Base-by-base conservation (phyloP, 2,329 filamentous ascomycete species). In the Dothidotthia symphoricarpi region DNA sequence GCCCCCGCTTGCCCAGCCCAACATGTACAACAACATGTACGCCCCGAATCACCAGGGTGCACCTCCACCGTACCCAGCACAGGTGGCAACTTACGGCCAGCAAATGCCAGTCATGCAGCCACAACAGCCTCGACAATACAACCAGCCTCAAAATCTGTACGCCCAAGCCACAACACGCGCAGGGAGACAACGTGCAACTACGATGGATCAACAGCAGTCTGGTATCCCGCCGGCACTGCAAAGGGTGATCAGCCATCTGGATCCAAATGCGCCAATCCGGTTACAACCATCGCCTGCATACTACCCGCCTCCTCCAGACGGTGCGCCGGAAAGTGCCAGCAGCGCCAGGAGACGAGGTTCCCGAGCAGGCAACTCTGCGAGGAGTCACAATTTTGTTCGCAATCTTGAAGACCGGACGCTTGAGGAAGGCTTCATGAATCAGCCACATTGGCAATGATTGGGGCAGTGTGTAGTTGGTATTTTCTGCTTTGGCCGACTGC, bases 271-370 rank as follows among this genome's bases (percentile, higher is more conserved):
- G 43, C 93, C 93, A 0, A 97, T 98, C 57, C 81, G 93, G 33
- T 70, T 97, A 39, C 93, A 98, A 63, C 93, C 93, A 2, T 96
- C 89, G 55, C 93, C 93, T 4, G 93, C 93, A 2, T 98, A 98
- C 68, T 98, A 97, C 57, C 93, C 93, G 9, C 93, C 93, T 14
- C 87, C 91, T 2, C 82, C 86, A 6, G 91, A 97, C 50, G 87
- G 88, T 8, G 82, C 88, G 55, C 77, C 81, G 7, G 80, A 86
- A 44, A 79, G 77, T 41, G 73, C 80, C 16, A 73, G 75, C n/a
- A 80, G 71, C 68, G 76, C 85, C 19, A 81, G 86, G 28, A 80
- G 89, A 57, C 79, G 90, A 63, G 85, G 86, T 29, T 91, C 88
- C 61, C 78, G 89, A 39, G 77, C 79, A 30, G 79, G 82, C 51